phyloP scores from a whole-genome alignment of 768 basidiomycete genomes.

The Lentinula edodes region DNA sequence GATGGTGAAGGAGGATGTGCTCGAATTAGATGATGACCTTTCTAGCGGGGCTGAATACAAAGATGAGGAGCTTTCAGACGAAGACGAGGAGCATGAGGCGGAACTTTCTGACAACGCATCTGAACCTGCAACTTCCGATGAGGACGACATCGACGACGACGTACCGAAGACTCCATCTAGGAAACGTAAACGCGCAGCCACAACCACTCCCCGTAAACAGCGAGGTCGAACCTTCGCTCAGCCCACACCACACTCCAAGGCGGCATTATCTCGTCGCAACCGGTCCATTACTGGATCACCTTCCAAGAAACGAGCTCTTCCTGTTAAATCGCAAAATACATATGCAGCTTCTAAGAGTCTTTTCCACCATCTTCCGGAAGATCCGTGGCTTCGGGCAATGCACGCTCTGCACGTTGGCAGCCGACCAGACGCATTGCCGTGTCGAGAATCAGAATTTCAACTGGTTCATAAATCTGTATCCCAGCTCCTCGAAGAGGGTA shows the following conservation, averaged over 20 bases:
- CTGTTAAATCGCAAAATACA: conserved; percentile 20
- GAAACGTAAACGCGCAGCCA: conserved; percentile 40
- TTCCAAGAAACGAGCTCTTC: conserved; percentile 20
- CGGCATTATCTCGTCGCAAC: conserved; percentile 46
- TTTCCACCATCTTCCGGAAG: conserved; percentile 46
- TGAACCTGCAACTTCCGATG: conserved; percentile 7
- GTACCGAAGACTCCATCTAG: conserved; percentile 44
- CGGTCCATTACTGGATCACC: conserved; percentile 8
- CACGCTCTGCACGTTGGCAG: conserved; percentile 90
- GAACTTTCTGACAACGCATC: conserved; percentile 7
- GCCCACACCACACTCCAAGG: conserved; percentile 76
- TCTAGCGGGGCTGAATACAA: conserved; percentile 24
- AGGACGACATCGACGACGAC: conserved; percentile 26
- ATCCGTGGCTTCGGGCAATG: conserved; percentile 86
- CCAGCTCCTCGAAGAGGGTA: conserved; percentile 85
- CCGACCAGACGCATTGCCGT: conserved; percentile 84
- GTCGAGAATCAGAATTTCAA: conserved; percentile 81
- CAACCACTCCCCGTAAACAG: conserved; percentile 27
- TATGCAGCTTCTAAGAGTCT: conserved; percentile 12
- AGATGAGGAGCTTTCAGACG: conserved; percentile 20
- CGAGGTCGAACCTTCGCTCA: conserved; percentile 40
- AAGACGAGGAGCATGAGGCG: conserved; percentile 20
- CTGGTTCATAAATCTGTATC: conserved; percentile 72
- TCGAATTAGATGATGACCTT: conserved; percentile 18
- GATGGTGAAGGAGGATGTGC: background rate